These are phyloP conservation scores for Torulaspora gathmanii DNA, from an alignment of 805 yeast species.

Conservation along the genomic window DNA sequence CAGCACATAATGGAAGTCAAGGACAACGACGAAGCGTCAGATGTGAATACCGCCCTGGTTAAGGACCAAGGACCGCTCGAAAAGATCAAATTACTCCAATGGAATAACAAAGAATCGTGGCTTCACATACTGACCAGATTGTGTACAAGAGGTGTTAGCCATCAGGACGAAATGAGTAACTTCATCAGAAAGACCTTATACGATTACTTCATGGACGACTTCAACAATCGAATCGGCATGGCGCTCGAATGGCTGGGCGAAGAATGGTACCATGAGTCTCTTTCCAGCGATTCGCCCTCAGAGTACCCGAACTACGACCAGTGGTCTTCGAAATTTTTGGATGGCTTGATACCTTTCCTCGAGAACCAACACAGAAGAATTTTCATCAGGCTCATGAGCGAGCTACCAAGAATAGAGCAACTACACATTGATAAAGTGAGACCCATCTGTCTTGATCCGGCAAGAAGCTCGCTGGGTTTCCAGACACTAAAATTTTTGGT, in stretches of 20 bases:
- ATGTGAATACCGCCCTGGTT: constrained; percentile 9
- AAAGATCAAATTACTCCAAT: constrained; percentile 38
- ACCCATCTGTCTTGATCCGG: constrained; percentile 81
- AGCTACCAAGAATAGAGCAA: constrained; percentile 69
- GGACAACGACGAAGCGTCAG: constrained; percentile 20
- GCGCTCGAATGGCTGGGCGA: constrained; percentile 92
- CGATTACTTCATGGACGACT: constrained; percentile 66
- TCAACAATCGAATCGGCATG: constrained; percentile 65
- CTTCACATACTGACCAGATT: constrained; percentile 65
- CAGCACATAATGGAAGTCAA: constrained; percentile 25
- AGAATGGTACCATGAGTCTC: constrained; percentile 73
- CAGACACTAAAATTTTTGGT: constrained; percentile 76
- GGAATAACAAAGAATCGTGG: constrained; percentile 73
- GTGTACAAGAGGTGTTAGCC: constrained; percentile 71
- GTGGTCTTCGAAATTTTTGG: constrained; percentile 71
- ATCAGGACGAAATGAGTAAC: constrained; percentile 46
- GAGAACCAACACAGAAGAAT: constrained; percentile 76
- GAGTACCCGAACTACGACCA: constrained; percentile 45
- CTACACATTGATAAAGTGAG: constrained; percentile 59
- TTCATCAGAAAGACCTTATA: constrained; percentile 66
- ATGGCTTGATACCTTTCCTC: constrained; percentile 74
- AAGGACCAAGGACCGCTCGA: constrained; percentile 25
- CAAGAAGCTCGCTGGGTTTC: constrained; percentile 72
- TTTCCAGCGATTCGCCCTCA: constrained; percentile 1
- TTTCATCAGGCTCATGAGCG: constrained; percentile 79